These are phyloP conservation scores for Fomitiporia mediterranea DNA, from an alignment of 1,284 basidiomycete species.

Conservation along the genomic window DNA sequence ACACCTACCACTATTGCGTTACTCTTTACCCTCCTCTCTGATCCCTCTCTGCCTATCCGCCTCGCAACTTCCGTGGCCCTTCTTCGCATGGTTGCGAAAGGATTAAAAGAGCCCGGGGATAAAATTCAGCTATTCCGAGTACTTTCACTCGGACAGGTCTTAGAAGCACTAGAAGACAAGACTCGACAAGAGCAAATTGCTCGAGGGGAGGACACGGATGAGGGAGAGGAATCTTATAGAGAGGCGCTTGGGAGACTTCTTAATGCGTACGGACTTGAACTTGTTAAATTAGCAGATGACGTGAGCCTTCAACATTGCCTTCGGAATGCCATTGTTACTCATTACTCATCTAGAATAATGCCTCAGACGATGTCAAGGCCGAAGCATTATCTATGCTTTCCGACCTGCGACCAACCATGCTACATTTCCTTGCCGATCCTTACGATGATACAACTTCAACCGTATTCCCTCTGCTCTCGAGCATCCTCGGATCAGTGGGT, in stretches of 20 bases:
- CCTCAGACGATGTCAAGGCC: conserved; percentile 52
- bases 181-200: conserved; percentile 67
- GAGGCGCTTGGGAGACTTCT: conserved; percentile 86
- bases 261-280: conserved; percentile 80
- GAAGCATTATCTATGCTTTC: conserved; percentile 69
- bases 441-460: conserved; percentile 85
- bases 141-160: conserved; percentile 76
- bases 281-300: conserved; percentile 79
- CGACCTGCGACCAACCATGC: conserved; percentile 74
- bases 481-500: conserved; percentile 69
- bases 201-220: conserved; percentile 63
- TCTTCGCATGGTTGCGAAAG: conserved; percentile 83
- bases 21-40: conserved; percentile 83
- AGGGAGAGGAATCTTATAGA: conserved; percentile 81
- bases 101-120: conserved; percentile 88
- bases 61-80: conserved; percentile 80
- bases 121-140: conserved; percentile 91
- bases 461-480: conserved; percentile 76
- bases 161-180: conserved; percentile 75
- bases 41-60: conserved; percentile 73
- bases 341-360: conserved; percentile 45
- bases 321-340: conserved; percentile 11
- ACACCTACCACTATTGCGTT: conserved; percentile 86
- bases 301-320: conserved; percentile 40
- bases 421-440: conserved; percentile 87